Conservation (phyloP, 257 asterid species). For the Fraxinus anomala region DNA sequence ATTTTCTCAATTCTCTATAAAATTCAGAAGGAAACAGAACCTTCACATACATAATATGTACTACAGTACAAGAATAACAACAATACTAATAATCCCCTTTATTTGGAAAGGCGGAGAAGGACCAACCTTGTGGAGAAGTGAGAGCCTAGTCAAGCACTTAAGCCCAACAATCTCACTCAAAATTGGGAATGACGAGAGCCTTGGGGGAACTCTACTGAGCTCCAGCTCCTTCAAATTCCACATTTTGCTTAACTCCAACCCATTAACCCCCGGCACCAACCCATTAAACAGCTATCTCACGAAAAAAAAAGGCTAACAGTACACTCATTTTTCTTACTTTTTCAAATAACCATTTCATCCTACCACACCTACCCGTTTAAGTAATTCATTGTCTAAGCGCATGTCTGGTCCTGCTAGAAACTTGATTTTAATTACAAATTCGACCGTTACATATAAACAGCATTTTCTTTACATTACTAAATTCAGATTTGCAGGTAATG, state of each 20-base stretch:
- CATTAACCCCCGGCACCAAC: constrained; percentile 54
- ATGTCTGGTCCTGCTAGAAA: too few species aligned
- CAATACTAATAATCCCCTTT: background rate
- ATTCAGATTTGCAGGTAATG: too few species aligned
- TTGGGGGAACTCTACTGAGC: constrained; percentile 66
- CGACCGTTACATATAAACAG: too few species aligned
- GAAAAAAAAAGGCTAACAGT: background rate
- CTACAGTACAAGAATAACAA: background rate
- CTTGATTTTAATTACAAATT: too few species aligned
- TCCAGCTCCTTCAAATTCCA: constrained; percentile 82
- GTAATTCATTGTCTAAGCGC: background rate
- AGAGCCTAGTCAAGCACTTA: constrained; percentile 72
- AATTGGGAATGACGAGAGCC: constrained; percentile 70
- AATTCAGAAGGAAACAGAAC: background rate
- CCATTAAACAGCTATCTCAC: background rate
- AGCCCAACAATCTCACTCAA: constrained; percentile 72
- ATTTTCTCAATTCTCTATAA: background rate
- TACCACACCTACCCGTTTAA: background rate
- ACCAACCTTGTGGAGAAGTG: constrained; percentile 87
- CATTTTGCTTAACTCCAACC: constrained; percentile 67
- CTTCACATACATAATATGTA: background rate
- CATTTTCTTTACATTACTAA: too few species aligned
- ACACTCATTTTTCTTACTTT: background rate
- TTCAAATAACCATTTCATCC: background rate
- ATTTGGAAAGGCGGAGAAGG: background rate